phyloP scores from a whole-genome alignment of 768 basidiomycete species.

The Boletus sp. region DNA sequence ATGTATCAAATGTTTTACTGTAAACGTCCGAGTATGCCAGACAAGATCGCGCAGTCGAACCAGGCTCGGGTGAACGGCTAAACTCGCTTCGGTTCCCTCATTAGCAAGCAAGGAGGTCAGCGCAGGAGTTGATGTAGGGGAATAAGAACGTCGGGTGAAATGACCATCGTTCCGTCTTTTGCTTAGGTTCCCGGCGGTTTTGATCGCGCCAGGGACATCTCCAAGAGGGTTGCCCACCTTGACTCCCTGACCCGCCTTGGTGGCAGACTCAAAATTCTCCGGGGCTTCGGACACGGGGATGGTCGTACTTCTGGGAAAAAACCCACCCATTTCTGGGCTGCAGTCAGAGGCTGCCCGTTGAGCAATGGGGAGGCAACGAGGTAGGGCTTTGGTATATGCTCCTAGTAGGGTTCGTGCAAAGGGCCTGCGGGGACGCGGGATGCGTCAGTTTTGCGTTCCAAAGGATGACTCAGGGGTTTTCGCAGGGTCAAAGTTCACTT shows the following conservation, averaged over 20 bases:
- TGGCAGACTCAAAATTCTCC: slow-evolving; percentile 68
- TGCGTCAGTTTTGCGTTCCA: not conserved
- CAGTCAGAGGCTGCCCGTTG: slow-evolving; percentile 79
- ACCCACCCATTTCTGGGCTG: slow-evolving; percentile 98
- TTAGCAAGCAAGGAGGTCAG: no score
- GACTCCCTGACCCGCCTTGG: slow-evolving; percentile 78
- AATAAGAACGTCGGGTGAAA: no score
- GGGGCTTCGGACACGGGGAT: slow-evolving; percentile 98
- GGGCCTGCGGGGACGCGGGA: slow-evolving; percentile 42
- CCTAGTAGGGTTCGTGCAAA: slow-evolving; percentile 91
- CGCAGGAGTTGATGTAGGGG: not conserved
- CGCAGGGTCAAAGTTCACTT: slow-evolving; percentile 91
- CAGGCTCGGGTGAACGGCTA: no score
- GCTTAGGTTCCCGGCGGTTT: slow-evolving; percentile 27
- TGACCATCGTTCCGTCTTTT: slow-evolving; percentile 29
- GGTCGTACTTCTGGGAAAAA: slow-evolving; percentile 91
- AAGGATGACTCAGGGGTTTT: slow-evolving; percentile 2
- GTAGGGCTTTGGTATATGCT: slow-evolving; percentile 89
- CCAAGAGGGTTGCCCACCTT: slow-evolving; percentile 84
- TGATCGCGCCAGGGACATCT: slow-evolving; percentile 34
- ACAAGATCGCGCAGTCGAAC: no score
- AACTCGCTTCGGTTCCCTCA: no score
- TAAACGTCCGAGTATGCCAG: no score
- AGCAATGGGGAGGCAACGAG: slow-evolving; percentile 77
- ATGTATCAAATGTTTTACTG: no score